Percentiles rank a stretch among this genome's conserved stretches.
Evolutionary conservation across 495 filamentous ascomycete genomes (phyloP).

Genomic region (Stereocaulon alpinum): DNA sequence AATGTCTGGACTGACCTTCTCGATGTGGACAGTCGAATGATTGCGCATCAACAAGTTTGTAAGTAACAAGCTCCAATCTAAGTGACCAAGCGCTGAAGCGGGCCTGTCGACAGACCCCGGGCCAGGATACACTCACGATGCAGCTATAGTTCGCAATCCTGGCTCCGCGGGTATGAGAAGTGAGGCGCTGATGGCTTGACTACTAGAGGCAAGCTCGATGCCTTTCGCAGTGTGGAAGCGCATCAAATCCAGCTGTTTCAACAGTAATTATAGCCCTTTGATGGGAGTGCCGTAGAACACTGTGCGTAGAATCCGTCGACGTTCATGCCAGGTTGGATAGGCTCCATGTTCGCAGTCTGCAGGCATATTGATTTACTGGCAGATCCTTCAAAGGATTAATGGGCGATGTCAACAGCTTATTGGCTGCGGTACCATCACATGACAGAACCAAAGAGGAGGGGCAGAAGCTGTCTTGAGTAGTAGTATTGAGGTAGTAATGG

Average conservation of each 20-base stretch:
- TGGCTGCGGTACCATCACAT: background rate
- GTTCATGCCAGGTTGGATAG: background rate
- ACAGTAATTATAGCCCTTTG: background rate
- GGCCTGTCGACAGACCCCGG: background rate
- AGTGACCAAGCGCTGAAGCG: slow-evolving; percentile 1
- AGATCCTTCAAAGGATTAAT: background rate
- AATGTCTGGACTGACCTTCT: slow-evolving; percentile 11
- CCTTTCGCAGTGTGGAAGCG: background rate
- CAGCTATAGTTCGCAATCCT: background rate
- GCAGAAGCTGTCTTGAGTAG: background rate
- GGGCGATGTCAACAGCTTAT: background rate
- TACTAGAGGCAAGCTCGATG: background rate
- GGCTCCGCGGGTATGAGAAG: background rate
- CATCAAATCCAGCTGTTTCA: too few species aligned
- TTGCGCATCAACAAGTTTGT: background rate
- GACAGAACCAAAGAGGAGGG: background rate
- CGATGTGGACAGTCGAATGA: background rate
- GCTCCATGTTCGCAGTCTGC: background rate
- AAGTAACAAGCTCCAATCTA: slow-evolving; percentile 5
- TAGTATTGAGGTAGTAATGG: background rate
- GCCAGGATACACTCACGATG: background rate
- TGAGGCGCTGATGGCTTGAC: background rate
- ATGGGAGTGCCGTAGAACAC: background rate
- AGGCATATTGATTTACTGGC: background rate
- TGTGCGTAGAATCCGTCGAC: background rate